Base-by-base conservation (phyloP, 1,139 yeast species). In the Komagataea norvegica region DNA sequence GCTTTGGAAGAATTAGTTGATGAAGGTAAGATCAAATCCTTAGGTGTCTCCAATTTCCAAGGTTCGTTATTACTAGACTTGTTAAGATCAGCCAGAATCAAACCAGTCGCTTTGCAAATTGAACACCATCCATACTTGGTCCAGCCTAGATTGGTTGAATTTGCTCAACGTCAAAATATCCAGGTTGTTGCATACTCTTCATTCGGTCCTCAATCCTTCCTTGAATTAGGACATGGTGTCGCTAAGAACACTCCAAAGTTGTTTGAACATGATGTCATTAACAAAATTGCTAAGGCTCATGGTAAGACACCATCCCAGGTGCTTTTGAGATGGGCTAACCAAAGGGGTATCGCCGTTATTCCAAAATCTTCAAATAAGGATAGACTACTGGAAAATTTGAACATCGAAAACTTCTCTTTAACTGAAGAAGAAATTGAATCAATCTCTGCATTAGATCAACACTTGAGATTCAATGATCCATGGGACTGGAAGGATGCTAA, bases 151-250 rank as follows among this genome's bases (percentile, higher is more conserved):
- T 69, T 86, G 58, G 61, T 86, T 45, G 71, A 79, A 51, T 84
- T 65, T 55, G 84, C 74, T 46, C 37, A 43, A 34, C 33, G 37
- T 33, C 36, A 33, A 33, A 34, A 35, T 27, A 28, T 45, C 8
- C 81, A 78, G 42, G 70, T 87, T 55, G 84, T 87, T 38, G 96
- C 82, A 20, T 87, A 87, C 70, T 85, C 95, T 8, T 82, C 95
- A 10, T 82, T 86, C 56, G 91, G 91, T 31, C 88, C 89, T 19
- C 82, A 76, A 58, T 77, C 86, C 5, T 82, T 81, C 60, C 56
- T 80, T 45, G 89, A 81, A 59, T 61, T 81, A 58, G 62, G 72
- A 52, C 65, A 64, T 41, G 67, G 71, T 30, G 62, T 64, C 41
- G 88, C 86, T 15, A 60, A 67, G 47, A 60, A 65, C 44, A 68